Evolutionary conservation across 768 basidiomycete genomes (phyloP), one percentile per base, ranked within the genome.

Genomic region (Vararia minispora): DNA sequence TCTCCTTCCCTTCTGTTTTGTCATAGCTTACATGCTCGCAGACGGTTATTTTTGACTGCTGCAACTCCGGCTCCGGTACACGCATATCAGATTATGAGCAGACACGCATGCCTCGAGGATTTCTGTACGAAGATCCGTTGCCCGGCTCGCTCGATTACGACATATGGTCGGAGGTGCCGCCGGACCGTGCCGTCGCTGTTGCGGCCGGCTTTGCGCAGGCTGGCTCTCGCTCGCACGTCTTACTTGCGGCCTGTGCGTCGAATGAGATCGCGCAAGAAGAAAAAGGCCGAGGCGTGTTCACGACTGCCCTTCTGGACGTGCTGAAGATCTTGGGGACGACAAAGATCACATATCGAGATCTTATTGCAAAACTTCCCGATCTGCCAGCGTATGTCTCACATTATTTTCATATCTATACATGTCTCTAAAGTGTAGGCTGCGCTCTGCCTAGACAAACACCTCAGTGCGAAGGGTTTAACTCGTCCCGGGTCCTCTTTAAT

Each of bases 1-100:
- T 16, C 27, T 12, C 17, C 13, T 2, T n/a, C 41, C 21, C 3
- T 16, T 5, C 16, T 23, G n/a, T 12, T 16, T 26, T 14, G 6
- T 20, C 21, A 8, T 34, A 22, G 22, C 41, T 40, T n/a, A n/a
- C 8, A 33, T 21, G 16, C 2, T 16, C 6, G 10, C 37, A 70
- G 69, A 66, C 62, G 9, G 49, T 71, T 12, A 63, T 71, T 31
- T 52, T 71, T 5, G 69, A 69, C 37, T 69, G 69, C 33, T 71
- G 69, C 44, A 53, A 59, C 45, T 64, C 69, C 5, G 63, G 53
- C 1, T 62, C 64, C 1, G 52, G 61, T 8, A 59, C 53, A 9
- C 57, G 66, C 9, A 20, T 14, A 14, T 25, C 13, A 25, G 24
- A 21, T 18, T 9, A 17, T 22, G 40, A 35, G 11, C 40, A 33